These are phyloP conservation scores for Ophiostoma fasciatum DNA, from an alignment of 2,329 filamentous ascomycete species.

Conservation along the genomic window DNA sequence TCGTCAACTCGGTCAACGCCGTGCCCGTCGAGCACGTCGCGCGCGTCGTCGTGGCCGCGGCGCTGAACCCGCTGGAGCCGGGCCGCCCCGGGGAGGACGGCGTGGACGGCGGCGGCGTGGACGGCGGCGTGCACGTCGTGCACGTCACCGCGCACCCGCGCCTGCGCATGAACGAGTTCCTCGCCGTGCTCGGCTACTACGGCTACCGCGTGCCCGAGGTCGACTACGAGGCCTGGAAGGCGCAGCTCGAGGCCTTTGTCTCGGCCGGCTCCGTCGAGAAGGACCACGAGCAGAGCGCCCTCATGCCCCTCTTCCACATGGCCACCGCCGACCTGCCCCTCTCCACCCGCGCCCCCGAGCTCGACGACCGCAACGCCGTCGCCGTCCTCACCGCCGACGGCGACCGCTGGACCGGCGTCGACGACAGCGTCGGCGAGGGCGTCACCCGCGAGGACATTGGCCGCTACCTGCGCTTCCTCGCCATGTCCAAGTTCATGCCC, in stretches of 20 bases:
- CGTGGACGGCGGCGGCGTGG: conserved; percentile 19
- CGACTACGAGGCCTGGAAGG: conserved; percentile 54
- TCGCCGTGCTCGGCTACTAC: conserved; percentile 54
- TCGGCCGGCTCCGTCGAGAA: conserved; percentile 35
- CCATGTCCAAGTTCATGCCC: conserved; percentile 46
- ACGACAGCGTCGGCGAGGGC: conserved; percentile 29
- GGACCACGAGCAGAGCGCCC: conserved; percentile 52
- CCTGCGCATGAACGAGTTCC: conserved; percentile 62
- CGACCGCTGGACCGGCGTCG: conserved; percentile 37
- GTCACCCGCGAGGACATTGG: conserved; percentile 48
- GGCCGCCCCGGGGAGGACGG: neutral
- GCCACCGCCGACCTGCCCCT: conserved; percentile 54
- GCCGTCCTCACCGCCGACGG: conserved; percentile 48
- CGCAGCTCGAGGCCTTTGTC: conserved; percentile 53
- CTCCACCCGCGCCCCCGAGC: conserved; percentile 55
- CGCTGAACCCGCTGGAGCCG: conserved; percentile 45
- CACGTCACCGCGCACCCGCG: conserved; percentile 72
- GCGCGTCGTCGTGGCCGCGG: conserved; percentile 60
- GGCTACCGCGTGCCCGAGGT: conserved; percentile 57
- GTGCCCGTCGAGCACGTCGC: conserved; percentile 78
- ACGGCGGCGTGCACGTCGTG: conserved; percentile 37
- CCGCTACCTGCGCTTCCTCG: conserved; percentile 47
- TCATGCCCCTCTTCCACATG: conserved; percentile 64
- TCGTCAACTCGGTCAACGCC: conserved; percentile 77
- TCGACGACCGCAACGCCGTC: conserved; percentile 58